Percentiles rank a stretch among this genome's conserved stretches.
phyloP scores from a whole-genome alignment of 2,329 filamentous ascomycete species.

The Talaromyces sp. region DNA sequence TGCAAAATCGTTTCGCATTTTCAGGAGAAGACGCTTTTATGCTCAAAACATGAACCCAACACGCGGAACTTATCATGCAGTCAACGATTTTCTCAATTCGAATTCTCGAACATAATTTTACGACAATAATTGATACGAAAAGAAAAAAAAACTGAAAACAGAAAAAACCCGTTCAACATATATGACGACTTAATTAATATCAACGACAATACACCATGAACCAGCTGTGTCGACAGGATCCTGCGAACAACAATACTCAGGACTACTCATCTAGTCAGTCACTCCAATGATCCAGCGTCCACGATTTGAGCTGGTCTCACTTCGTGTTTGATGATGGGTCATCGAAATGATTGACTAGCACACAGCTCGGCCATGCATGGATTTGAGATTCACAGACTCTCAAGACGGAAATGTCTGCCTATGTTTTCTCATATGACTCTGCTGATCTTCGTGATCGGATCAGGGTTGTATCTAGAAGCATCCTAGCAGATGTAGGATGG shows the following conservation, averaged over 20 bases:
- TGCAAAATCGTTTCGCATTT: background rate
- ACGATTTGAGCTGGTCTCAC: constrained; percentile 14
- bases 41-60: background rate
- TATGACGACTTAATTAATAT: constrained; percentile 1
- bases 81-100: constrained; percentile 6
- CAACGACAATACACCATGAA: constrained; percentile 10
- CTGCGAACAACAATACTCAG: background rate
- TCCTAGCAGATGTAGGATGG: constrained; percentile 6
- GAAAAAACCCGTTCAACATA: background rate
- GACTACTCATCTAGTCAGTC: background rate
- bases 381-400: background rate
- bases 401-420: background rate
- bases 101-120: constrained; percentile 11
- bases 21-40: constrained; percentile 2
- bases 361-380: constrained; percentile 4
- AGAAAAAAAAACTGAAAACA: constrained; percentile 1
- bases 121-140: constrained; percentile 3
- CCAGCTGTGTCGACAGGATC: constrained; percentile 7
- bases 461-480: background rate
- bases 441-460: background rate
- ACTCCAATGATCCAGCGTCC: constrained; percentile 6
- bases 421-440: background rate
- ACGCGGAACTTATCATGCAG: constrained; percentile 5
- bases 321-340: constrained; percentile 4
- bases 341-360: background rate